Conservation (phyloP, 371 early-diverging fungal species). For the Smittium mucronatum region DNA sequence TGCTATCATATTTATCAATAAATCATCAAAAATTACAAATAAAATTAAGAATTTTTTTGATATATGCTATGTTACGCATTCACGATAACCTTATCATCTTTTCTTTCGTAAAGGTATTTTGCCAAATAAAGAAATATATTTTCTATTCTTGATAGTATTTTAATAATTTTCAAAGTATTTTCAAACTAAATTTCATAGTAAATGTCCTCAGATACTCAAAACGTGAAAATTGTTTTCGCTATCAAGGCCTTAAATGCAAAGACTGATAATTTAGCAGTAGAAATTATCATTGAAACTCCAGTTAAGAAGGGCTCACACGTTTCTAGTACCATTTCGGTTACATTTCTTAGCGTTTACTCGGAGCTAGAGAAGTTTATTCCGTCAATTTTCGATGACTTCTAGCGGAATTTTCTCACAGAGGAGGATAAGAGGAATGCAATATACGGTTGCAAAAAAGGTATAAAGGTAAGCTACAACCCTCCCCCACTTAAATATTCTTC, state of each 20-base stretch:
- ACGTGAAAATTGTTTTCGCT: background rate
- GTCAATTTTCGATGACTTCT: background rate
- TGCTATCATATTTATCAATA: too few relatives aligned
- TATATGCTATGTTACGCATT: too few relatives aligned
- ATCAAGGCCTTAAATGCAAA: background rate
- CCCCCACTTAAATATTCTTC: background rate
- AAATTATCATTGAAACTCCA: background rate
- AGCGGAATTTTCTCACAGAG: background rate
- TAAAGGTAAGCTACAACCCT: background rate
- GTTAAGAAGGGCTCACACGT: background rate
- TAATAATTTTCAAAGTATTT: too few relatives aligned
- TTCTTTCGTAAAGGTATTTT: too few relatives aligned
- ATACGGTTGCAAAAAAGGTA: background rate
- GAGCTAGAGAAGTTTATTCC: background rate
- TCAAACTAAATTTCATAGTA: too few relatives aligned
- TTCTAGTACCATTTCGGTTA: background rate
- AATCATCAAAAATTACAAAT: too few relatives aligned
- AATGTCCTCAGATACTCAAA: background rate
- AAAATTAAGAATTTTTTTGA: too few relatives aligned
- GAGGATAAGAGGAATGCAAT: background rate
- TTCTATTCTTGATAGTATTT: too few relatives aligned
- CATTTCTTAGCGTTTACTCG: background rate
- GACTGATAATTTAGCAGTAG: background rate
- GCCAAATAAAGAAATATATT: too few relatives aligned
- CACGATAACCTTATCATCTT: too few relatives aligned